Conservation (phyloP, 2,329 filamentous ascomycete species). For the Exophiala dermatitidis region DNA sequence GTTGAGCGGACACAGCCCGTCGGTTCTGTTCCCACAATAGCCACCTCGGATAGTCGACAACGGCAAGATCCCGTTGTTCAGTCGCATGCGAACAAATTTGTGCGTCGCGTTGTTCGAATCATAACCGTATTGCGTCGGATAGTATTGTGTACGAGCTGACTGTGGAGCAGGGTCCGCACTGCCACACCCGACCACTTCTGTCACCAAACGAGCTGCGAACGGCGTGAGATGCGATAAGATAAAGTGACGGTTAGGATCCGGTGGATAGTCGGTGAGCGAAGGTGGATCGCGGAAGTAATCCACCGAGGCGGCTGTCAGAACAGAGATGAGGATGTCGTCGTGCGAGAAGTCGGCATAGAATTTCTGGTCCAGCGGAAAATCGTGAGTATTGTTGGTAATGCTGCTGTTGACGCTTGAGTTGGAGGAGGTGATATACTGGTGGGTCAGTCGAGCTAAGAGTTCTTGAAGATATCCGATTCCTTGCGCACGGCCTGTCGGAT, state of each 20-base stretch:
- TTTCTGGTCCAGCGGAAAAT: constrained; percentile 44
- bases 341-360: constrained; percentile 50
- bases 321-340: constrained; percentile 47
- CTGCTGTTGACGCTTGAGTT: constrained; percentile 49
- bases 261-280: constrained; percentile 35
- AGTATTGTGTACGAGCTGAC: constrained; percentile 35
- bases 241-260: constrained; percentile 39
- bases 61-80: constrained; percentile 46
- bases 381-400: constrained; percentile 39
- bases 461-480: constrained; percentile 50
- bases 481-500: constrained; percentile 47
- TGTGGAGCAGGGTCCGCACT: constrained; percentile 36
- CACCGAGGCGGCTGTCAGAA: constrained; percentile 47
- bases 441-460: constrained; percentile 43
- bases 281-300: constrained; percentile 49
- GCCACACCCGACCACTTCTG: constrained; percentile 50
- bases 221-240: constrained; percentile 47
- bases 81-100: constrained; percentile 46
- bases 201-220: constrained; percentile 49
- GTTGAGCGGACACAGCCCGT: constrained; percentile 41
- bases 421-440: constrained; percentile 42
- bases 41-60: constrained; percentile 44
- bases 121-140: constrained; percentile 42
- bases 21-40: constrained; percentile 37
- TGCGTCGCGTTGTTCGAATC: constrained; percentile 35